Evolutionary conservation across 495 filamentous ascomycete genomes (phyloP), one percentile per base, ranked within the genome.

Genomic region (Xylaria venustula): DNA sequence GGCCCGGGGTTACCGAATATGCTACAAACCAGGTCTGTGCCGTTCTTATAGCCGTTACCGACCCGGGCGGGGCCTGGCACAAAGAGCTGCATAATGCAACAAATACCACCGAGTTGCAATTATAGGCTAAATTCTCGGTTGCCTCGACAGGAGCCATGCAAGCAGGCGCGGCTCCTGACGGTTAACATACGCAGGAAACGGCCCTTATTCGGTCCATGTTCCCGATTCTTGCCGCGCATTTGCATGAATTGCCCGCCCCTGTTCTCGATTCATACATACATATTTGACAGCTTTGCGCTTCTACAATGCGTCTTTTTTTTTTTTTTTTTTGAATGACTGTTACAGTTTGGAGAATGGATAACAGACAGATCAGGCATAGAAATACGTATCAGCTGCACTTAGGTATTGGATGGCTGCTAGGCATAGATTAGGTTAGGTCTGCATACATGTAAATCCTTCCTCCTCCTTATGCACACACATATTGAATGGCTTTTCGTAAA

Each of bases 1-100:
- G 54, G 34, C 20, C 67, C 64, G 67, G 67, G 53, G 32, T n/a
- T 61, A 47, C 67, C 67, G 67, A 67, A 7, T 69, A 69, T 69
- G 52, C 59, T 23, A 60, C 58, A 64, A 69, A 49, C 61, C 46
- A n/a, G 37, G 5, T 1, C 17, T 17, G 12, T n/a, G 25, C 32
- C 17, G 46, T 28, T 25, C 54, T 46, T 58, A 34, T 58, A 58
- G 17, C 36, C 57, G 15, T 26, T 47, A n/a, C n/a, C n/a, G n/a
- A n/a, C n/a, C n/a, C n/a, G n/a, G n/a, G 26, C 17, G 17, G 25
- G 23, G 0, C 15, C 20, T 25, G 17, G 7, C 2, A n/a, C 17
- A n/a, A 45, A 34, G 32, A 8, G 23, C 30, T 25, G 40, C 19
- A 45, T 44, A 34, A 55, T 55, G 53, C 53, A 55, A 55, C 40